These are phyloP conservation scores for Gynostemma pentaphyllum DNA, from an alignment of 306 rosid species.

Conservation along the genomic window DNA sequence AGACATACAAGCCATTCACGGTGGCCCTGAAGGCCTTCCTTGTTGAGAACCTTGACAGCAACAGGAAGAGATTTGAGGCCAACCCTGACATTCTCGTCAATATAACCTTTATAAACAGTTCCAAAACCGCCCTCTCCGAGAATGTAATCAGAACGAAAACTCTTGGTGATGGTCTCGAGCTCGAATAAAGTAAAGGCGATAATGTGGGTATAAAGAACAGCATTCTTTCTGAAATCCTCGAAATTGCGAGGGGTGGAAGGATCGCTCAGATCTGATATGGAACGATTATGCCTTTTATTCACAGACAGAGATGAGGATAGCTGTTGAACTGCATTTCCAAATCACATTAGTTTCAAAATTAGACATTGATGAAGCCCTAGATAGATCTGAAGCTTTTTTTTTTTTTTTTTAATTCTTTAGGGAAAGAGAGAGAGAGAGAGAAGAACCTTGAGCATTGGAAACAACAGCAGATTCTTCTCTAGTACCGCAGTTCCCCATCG, in stretches of 20 bases:
- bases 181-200: constrained; percentile 87
- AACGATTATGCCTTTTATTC: constrained; percentile 34
- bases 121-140: constrained; percentile 99
- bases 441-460: constrained; percentile 82
- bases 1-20: constrained; percentile 92
- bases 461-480: constrained; percentile 94
- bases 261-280: constrained; percentile 92
- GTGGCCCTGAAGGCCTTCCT: constrained; percentile 96
- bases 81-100: constrained; percentile 91
- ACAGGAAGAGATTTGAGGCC: constrained; percentile 96
- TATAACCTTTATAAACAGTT: constrained; percentile 93
- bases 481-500: constrained; percentile 98
- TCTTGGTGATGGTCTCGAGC: constrained; percentile 92
- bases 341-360: too few relatives aligned
- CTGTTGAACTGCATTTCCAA: constrained; percentile 81
- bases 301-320: constrained; percentile 29
- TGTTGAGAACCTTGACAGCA: constrained; percentile 91
- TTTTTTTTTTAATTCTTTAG: too few relatives aligned
- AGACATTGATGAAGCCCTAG: constrained; percentile 22
- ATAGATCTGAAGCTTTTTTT: constrained; percentile 46
- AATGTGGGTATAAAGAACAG: constrained; percentile 77
- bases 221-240: constrained; percentile 57
- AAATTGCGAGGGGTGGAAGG: constrained; percentile 73
- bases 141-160: constrained; percentile 90
- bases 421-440: not conserved